These are phyloP conservation scores for Cercospora sp. DNA, from an alignment of 2,329 filamentous ascomycete species.

Conservation along the genomic window DNA sequence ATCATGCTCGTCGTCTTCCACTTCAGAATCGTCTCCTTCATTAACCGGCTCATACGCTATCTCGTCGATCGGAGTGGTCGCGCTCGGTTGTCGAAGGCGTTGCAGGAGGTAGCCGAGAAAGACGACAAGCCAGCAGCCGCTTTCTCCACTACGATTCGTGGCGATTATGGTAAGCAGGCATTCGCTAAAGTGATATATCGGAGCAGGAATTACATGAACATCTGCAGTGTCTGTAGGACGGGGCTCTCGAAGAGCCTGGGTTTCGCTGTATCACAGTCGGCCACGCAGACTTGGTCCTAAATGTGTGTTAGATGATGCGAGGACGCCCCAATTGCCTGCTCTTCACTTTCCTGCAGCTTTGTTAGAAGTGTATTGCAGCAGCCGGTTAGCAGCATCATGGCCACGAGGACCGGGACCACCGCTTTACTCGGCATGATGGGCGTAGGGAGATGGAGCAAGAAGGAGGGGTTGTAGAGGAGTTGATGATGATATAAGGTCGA, in stretches of 20 bases:
- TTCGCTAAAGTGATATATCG: neutral
- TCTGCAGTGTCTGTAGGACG: conserved; percentile 91
- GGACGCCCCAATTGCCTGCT: neutral
- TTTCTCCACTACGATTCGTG: conserved; percentile 62
- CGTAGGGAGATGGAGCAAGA: neutral
- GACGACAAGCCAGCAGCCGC: conserved; percentile 93
- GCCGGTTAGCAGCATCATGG: conserved; percentile 94
- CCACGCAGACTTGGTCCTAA: conserved; percentile 97
- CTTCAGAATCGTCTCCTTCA: conserved; percentile 32
- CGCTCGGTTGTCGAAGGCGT: conserved; percentile 23
- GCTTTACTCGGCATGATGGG: conserved; percentile 59
- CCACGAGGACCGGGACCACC: conserved; percentile 80
- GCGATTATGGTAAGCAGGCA: neutral
- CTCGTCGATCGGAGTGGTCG: conserved; percentile 30
- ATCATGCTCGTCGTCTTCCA: conserved; percentile 42
- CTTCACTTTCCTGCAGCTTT: conserved; percentile 51
- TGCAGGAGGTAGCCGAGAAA: conserved; percentile 67
- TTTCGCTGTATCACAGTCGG: conserved; percentile 74
- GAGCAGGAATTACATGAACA: conserved; percentile 66
- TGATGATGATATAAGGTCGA: neutral
- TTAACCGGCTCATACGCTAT: conserved; percentile 35
- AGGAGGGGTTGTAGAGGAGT: neutral
- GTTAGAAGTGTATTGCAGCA: conserved; percentile 96
- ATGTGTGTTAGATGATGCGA: conserved; percentile 38
- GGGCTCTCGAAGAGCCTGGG: conserved; percentile 85